Conservation (phyloP, 179 eudicot genomes). For the Beta macrorhiza region DNA sequence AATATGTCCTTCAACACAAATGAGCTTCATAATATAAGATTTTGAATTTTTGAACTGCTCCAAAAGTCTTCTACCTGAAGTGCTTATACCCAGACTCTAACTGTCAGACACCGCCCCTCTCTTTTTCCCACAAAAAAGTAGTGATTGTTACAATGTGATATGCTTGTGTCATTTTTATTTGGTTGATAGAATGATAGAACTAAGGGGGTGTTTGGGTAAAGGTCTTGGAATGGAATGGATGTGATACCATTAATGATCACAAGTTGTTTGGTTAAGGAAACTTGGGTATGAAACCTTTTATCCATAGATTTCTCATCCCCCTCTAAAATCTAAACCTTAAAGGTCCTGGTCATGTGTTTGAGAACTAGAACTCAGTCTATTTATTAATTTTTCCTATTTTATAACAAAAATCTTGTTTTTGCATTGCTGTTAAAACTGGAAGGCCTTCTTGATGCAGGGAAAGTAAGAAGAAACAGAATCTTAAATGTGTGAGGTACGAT, state of each 20-base stretch:
- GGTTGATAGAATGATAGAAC: neutral
- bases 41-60: neutral
- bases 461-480: slow-evolving; percentile 69
- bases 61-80: neutral
- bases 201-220: too few species aligned
- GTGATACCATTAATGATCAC: too few species aligned
- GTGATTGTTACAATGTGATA: neutral
- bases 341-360: slow-evolving; percentile 67
- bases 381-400: neutral
- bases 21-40: neutral
- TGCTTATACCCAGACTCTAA: neutral
- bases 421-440: neutral
- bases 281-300: too few species aligned
- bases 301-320: too few species aligned
- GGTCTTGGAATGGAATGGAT: too few species aligned
- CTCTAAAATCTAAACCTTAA: too few species aligned
- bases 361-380: slow-evolving; percentile 39
- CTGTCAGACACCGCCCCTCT: neutral
- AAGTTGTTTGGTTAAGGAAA: too few species aligned
- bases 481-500: slow-evolving; percentile 79
- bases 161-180: slow-evolving; percentile 6
- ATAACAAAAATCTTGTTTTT: too few species aligned
- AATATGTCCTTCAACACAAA: neutral
- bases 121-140: neutral
- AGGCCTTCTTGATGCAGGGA: slow-evolving; percentile 48